These are phyloP conservation scores for Talaromyces thailandensis DNA, from an alignment of 495 filamentous ascomycete genomes.

Conservation along the genomic window DNA sequence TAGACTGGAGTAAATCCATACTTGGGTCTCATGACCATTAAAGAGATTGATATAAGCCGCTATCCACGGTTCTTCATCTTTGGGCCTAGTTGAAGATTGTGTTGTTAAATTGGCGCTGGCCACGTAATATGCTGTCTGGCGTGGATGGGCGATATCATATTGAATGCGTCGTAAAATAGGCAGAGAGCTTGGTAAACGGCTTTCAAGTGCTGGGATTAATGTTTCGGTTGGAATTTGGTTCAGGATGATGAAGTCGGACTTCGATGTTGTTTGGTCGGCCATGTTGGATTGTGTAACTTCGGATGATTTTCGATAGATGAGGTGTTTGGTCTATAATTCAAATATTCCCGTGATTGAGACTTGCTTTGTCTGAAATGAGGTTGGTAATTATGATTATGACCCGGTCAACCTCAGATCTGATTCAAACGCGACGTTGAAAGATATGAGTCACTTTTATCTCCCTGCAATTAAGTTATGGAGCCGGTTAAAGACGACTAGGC, in stretches of 20 bases:
- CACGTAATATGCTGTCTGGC: slow-evolving; percentile 32
- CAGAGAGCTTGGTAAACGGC: slow-evolving; percentile 46
- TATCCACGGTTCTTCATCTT: slow-evolving; percentile 24
- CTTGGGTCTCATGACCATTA: slow-evolving; percentile 48
- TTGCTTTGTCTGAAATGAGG: too few species aligned
- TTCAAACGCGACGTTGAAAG: not conserved
- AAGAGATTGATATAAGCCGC: slow-evolving; percentile 51
- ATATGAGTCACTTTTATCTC: not conserved
- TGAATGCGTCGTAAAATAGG: slow-evolving; percentile 50
- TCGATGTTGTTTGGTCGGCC: not conserved
- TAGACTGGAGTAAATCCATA: slow-evolving; percentile 49
- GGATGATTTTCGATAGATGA: not conserved
- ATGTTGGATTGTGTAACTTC: not conserved
- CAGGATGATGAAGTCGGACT: not conserved
- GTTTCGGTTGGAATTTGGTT: slow-evolving; percentile 21
- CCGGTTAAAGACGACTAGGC: not conserved
- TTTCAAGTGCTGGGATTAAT: slow-evolving; percentile 33
- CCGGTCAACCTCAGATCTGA: not conserved
- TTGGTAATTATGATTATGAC: not conserved
- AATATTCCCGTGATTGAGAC: too few species aligned
- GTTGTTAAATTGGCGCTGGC: slow-evolving; percentile 22
- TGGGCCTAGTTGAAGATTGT: slow-evolving; percentile 9
- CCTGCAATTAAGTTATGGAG: not conserved
- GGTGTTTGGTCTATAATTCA: not conserved
- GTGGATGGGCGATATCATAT: slow-evolving; percentile 32